Evolutionary conservation across 768 basidiomycete species (phyloP).

Genomic region (Lentinula lateritia): DNA sequence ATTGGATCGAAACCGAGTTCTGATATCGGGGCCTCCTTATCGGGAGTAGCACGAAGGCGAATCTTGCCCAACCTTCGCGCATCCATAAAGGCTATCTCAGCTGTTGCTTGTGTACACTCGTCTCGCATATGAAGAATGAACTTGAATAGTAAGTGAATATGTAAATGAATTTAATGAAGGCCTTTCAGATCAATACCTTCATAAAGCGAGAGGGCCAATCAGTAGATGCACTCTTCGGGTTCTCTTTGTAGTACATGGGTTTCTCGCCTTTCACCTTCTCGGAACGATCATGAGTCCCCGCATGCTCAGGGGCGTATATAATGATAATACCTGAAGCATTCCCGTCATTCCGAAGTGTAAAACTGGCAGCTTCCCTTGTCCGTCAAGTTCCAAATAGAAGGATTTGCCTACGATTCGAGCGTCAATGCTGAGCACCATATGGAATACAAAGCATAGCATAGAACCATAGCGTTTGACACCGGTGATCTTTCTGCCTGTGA

Average conservation of each 20-base stretch:
- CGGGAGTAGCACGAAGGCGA: slow-evolving; percentile 53
- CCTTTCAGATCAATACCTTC: slow-evolving; percentile 37
- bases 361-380: slow-evolving; percentile 57
- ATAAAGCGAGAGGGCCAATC: slow-evolving; percentile 64
- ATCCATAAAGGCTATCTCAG: slow-evolving; percentile 66
- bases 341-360: slow-evolving; percentile 86
- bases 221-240: slow-evolving; percentile 30
- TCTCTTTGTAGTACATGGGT: slow-evolving; percentile 44
- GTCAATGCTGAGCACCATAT: not conserved
- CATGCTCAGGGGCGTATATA: not conserved
- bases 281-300: not conserved
- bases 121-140: slow-evolving; percentile 59
- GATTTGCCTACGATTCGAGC: slow-evolving; percentile 40
- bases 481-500: slow-evolving; percentile 42
- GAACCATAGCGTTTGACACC: slow-evolving; percentile 52
- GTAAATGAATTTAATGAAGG: not conserved
- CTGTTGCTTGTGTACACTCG: slow-evolving; percentile 25
- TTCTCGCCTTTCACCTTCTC: slow-evolving; percentile 42
- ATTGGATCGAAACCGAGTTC: slow-evolving; percentile 75
- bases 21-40: slow-evolving; percentile 64
- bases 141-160: slow-evolving; percentile 23
- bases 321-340: slow-evolving; percentile 53
- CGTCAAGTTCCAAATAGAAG: slow-evolving; percentile 64
- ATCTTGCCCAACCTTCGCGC: slow-evolving; percentile 67
- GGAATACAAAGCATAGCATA: slow-evolving; percentile 32